A percentile compares a stretch with the other conserved stretches of the same genome.
These are phyloP conservation scores for Hysterium pulicare DNA, from an alignment of 2,329 filamentous ascomycete species.

Conservation along the genomic window DNA sequence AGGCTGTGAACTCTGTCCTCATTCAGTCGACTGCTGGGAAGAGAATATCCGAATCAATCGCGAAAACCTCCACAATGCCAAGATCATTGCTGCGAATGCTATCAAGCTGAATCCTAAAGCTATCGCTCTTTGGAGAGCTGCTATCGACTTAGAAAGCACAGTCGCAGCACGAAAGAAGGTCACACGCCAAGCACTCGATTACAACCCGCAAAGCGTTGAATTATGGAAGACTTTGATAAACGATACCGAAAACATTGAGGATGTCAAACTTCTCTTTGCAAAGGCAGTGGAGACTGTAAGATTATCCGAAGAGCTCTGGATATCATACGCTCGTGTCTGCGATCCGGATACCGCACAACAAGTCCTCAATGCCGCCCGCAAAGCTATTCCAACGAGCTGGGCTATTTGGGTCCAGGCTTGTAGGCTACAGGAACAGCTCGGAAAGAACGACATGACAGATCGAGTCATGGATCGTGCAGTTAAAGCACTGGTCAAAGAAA, in stretches of 20 bases:
- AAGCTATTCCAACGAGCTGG: conserved; percentile 86
- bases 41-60: conserved; percentile 87
- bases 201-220: conserved; percentile 89
- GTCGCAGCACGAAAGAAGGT: conserved; percentile 86
- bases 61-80: conserved; percentile 79
- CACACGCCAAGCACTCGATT: conserved; percentile 82
- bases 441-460: conserved; percentile 67
- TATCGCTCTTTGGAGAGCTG: conserved; percentile 88
- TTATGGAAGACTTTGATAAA: conserved; percentile 99
- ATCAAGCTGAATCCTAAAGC: conserved; percentile 89
- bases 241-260: conserved; percentile 82
- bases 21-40: conserved; percentile 92
- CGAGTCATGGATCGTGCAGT: conserved; percentile 95
- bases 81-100: conserved; percentile 89
- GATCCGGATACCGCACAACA: conserved; percentile 88
- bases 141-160: conserved; percentile 86
- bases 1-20: conserved; percentile 86
- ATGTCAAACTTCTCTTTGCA: conserved; percentile 82
- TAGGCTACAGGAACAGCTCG: conserved; percentile 84
- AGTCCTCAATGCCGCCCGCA: conserved; percentile 91
- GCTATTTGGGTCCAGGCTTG: conserved; percentile 97
- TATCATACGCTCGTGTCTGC: conserved; percentile 86
- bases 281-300: conserved; percentile 96
- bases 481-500: conserved; percentile 81
- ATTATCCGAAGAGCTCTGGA: conserved; percentile 89